Conservation (phyloP, 805 yeast genomes). For the Vanderwaltozyma polyspora region DNA sequence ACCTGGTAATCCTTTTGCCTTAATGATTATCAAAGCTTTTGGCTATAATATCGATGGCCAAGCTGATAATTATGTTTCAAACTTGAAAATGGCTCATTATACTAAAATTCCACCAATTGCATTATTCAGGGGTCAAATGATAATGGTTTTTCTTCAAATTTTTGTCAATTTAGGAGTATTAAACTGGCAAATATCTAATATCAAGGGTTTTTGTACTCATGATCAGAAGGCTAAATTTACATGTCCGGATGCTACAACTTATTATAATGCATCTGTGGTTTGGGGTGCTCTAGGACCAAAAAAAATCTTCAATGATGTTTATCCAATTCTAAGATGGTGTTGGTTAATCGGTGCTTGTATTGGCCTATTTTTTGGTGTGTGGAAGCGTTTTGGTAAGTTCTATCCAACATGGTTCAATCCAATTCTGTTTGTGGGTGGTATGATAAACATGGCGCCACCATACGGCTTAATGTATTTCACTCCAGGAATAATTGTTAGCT, state of each 20-base stretch:
- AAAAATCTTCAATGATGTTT: conserved; percentile 44
- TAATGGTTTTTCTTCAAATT: conserved; percentile 25
- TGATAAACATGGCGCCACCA: conserved; percentile 38
- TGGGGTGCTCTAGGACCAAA: conserved; percentile 50
- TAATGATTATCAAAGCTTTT: conserved; percentile 40
- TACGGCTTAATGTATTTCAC: conserved; percentile 32
- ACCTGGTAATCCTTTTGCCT: conserved; percentile 45
- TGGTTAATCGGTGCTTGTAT: conserved; percentile 44
- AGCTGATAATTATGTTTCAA: conserved; percentile 50
- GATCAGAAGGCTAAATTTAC: conserved; percentile 31
- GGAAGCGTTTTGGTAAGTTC: conserved; percentile 21
- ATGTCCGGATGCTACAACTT: conserved; percentile 32
- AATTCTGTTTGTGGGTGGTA: conserved; percentile 40
- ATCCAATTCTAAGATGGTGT: conserved; percentile 54
- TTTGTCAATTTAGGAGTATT: conserved; percentile 26
- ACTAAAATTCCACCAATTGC: conserved; percentile 49
- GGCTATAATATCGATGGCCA: conserved; percentile 54
- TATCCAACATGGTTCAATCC: conserved; percentile 35
- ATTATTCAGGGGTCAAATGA: conserved; percentile 37
- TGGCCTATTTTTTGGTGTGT: conserved; percentile 23
- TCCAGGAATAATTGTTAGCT: conserved; percentile 23
- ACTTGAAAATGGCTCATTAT: conserved; percentile 47
- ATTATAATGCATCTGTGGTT: conserved; percentile 41
- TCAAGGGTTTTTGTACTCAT: conserved; percentile 27
- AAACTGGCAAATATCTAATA: conserved; percentile 28